phyloP scores from a whole-genome alignment of 139 green algal species.

The Deuterostichococcus epilithicus region DNA sequence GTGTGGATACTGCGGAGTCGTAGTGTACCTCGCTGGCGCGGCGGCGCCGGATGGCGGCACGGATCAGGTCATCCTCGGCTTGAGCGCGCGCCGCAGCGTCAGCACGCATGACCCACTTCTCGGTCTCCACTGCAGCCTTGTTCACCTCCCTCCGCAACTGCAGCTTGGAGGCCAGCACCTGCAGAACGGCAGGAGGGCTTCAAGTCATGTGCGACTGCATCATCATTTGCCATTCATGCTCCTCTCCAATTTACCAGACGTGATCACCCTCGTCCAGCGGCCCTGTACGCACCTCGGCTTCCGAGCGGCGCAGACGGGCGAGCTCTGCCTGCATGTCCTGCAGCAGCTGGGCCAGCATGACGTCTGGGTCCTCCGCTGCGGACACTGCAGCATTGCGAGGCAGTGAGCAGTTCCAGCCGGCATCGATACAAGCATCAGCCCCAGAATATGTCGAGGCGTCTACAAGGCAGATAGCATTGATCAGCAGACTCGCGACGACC shows the following conservation, averaged over 20 bases:
- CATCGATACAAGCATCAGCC: too few species aligned
- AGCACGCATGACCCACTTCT: not conserved
- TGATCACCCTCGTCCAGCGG: too few species aligned
- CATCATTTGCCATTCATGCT: too few species aligned
- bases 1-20: too few species aligned
- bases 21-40: not conserved
- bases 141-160: not conserved
- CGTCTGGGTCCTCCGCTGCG: not conserved
- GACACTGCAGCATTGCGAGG: not conserved
- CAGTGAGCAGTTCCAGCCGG: too few species aligned
- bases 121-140: not conserved
- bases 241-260: too few species aligned
- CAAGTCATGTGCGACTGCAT: too few species aligned
- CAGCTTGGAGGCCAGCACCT: not conserved
- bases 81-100: not conserved
- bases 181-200: too few species aligned
- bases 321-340: not conserved
- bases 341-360: not conserved
- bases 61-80: not conserved
- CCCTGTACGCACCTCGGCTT: not conserved
- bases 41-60: not conserved
- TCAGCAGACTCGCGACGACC: too few species aligned
- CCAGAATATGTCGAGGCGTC: too few species aligned
- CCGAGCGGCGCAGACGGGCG: not conserved
- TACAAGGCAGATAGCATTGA: too few species aligned